Conservation (phyloP, 2,329 filamentous ascomycete genomes). For the Neophaeococcomyces mojaviensis region DNA sequence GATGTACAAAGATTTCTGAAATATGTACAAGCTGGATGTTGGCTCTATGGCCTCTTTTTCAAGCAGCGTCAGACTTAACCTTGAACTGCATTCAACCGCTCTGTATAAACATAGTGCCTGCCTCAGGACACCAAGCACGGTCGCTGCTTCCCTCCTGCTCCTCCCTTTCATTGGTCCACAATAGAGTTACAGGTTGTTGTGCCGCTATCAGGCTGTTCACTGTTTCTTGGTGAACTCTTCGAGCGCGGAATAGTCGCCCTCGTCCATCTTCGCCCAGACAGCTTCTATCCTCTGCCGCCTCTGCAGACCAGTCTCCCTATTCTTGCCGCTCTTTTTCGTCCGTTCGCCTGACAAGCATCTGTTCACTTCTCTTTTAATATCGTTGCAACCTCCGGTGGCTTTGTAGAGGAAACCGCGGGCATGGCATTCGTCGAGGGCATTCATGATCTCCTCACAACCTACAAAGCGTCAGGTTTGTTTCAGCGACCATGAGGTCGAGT, state of each 20-base stretch:
- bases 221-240: slow-evolving; percentile 49
- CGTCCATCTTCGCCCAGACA: slow-evolving; percentile 71
- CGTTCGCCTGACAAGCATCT: slow-evolving; percentile 76
- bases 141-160: no score
- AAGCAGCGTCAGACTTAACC: no score
- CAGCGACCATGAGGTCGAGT: not conserved
- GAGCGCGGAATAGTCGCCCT: slow-evolving; percentile 23
- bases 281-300: slow-evolving; percentile 68
- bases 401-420: slow-evolving; percentile 88
- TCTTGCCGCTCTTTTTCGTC: slow-evolving; percentile 66
- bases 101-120: no score
- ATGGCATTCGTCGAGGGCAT: slow-evolving; percentile 90
- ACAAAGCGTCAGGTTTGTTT: slow-evolving; percentile 14
- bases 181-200: no score
- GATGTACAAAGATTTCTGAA: no score
- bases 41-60: no score
- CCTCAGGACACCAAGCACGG: no score
- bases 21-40: no score
- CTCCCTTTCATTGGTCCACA: no score
- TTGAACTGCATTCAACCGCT: no score
- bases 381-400: slow-evolving; percentile 81
- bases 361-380: slow-evolving; percentile 75
- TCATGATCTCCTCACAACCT: slow-evolving; percentile 96
- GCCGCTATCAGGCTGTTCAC: not conserved
- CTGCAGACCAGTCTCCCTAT: slow-evolving; percentile 62